These are phyloP conservation scores for Colletotrichum cordylinicola DNA, from an alignment of 2,329 filamentous ascomycete species.

Conservation along the genomic window DNA sequence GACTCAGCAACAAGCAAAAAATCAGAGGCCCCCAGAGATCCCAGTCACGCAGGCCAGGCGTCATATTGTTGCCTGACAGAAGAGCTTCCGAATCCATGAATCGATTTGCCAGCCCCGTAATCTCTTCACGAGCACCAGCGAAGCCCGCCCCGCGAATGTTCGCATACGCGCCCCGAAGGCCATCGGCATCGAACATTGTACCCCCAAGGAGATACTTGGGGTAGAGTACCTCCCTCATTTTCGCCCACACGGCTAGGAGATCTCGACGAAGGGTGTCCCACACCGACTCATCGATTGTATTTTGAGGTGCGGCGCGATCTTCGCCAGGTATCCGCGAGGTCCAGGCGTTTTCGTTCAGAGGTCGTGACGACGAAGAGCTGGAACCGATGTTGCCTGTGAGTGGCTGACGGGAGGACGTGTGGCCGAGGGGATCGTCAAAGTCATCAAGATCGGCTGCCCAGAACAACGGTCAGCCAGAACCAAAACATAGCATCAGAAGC, in stretches of 20 bases:
- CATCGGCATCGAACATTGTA: constrained; percentile 65
- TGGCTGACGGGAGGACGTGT: constrained; percentile 75
- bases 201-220: constrained; percentile 88
- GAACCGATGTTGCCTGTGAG: constrained; percentile 82
- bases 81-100: constrained; percentile 69
- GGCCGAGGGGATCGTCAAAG: constrained; percentile 84
- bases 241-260: constrained; percentile 92
- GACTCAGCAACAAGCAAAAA: constrained; percentile 87
- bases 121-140: constrained; percentile 65
- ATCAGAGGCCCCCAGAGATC: constrained; percentile 97
- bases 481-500: not conserved
- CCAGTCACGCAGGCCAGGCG: constrained; percentile 91
- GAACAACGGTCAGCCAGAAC: not conserved
- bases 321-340: constrained; percentile 91
- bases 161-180: constrained; percentile 66
- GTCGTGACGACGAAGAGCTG: constrained; percentile 55
- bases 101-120: constrained; percentile 64
- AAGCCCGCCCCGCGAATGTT: constrained; percentile 65
- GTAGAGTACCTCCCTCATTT: constrained; percentile 96
- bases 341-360: constrained; percentile 79
- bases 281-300: constrained; percentile 96
- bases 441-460: constrained; percentile 81
- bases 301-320: constrained; percentile 85
- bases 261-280: constrained; percentile 97
- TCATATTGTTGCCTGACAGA: constrained; percentile 74